These are phyloP conservation scores for Geopyxis carbonaria DNA, from an alignment of 495 filamentous ascomycete species.

Conservation along the genomic window DNA sequence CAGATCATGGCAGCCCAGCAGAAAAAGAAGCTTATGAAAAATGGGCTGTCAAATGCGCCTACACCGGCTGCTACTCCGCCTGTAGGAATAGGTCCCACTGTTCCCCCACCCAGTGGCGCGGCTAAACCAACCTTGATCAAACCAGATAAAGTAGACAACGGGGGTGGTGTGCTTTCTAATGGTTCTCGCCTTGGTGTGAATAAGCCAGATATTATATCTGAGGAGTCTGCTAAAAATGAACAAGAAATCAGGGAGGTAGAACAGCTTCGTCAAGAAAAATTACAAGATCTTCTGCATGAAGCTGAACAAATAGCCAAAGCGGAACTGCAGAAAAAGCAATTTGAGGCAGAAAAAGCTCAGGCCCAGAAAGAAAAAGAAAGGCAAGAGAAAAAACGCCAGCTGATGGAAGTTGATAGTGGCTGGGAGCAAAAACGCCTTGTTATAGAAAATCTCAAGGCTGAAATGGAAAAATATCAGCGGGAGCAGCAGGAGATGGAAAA, in stretches of 20 bases:
- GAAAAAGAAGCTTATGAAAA: conserved; percentile 35
- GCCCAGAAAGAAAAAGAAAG: conserved; percentile 11
- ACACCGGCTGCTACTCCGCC: conserved; percentile 19
- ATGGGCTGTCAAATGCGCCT: conserved; percentile 22
- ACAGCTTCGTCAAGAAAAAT: no score
- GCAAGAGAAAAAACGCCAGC: conserved; percentile 15
- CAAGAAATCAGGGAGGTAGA: no score
- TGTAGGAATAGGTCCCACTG: conserved; percentile 15
- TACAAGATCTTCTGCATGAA: no score
- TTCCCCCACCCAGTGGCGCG: conserved; percentile 6
- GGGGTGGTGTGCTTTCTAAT: no score
- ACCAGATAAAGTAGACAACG: no score
- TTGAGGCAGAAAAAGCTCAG: conserved; percentile 7
- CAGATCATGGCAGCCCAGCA: conserved; percentile 64
- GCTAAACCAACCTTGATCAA: not conserved
- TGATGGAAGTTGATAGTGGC: conserved; percentile 25
- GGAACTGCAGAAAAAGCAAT: conserved; percentile 7
- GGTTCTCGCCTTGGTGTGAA: no score
- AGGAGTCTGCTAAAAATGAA: no score
- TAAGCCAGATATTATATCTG: no score
- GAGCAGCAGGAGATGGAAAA: conserved; percentile 19
- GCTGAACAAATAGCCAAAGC: no score
- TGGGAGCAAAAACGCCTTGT: conserved; percentile 33
- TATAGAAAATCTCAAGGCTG: conserved; percentile 38
- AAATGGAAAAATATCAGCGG: conserved; percentile 14